Evolutionary conservation across 2,329 filamentous ascomycete genomes (phyloP).

Genomic region (Magnaporthiopsis rhizophila): DNA sequence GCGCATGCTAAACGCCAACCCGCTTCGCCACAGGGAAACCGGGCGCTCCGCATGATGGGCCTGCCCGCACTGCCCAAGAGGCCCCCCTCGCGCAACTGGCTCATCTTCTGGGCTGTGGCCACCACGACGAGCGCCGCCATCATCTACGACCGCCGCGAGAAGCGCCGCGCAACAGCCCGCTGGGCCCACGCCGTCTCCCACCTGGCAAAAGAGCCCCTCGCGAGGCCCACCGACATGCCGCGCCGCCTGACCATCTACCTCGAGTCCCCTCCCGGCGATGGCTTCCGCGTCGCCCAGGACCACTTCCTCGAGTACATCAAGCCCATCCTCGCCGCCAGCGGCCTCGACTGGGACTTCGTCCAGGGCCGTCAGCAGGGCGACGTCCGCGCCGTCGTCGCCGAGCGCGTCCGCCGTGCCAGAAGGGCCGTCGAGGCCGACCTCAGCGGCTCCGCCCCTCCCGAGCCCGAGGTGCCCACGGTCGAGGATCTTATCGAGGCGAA

Average conservation of each 20-base stretch:
- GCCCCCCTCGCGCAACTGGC: constrained; percentile 93
- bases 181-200: constrained; percentile 84
- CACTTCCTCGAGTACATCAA: constrained; percentile 96
- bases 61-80: constrained; percentile 75
- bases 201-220: constrained; percentile 69
- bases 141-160: constrained; percentile 88
- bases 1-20: neutral
- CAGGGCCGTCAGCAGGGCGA: constrained; percentile 92
- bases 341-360: constrained; percentile 92
- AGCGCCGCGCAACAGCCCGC: constrained; percentile 73
- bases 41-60: constrained; percentile 71
- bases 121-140: constrained; percentile 72
- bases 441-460: constrained; percentile 25
- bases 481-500: constrained; percentile 55
- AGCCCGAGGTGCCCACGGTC: constrained; percentile 41
- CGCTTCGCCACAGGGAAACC: constrained; percentile 46
- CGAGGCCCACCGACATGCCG: constrained; percentile 60
- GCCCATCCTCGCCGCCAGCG: constrained; percentile 80
- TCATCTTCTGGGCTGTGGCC: constrained; percentile 82
- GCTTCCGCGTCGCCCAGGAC: constrained; percentile 75
- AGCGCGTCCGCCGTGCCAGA: constrained; percentile 69
- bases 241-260: constrained; percentile 82
- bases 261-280: constrained; percentile 78
- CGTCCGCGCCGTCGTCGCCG: constrained; percentile 75
- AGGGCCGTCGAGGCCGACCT: constrained; percentile 44